Evolutionary conservation across 139 green algal species (phyloP).

Genomic region (Mesostigma viride): DNA sequence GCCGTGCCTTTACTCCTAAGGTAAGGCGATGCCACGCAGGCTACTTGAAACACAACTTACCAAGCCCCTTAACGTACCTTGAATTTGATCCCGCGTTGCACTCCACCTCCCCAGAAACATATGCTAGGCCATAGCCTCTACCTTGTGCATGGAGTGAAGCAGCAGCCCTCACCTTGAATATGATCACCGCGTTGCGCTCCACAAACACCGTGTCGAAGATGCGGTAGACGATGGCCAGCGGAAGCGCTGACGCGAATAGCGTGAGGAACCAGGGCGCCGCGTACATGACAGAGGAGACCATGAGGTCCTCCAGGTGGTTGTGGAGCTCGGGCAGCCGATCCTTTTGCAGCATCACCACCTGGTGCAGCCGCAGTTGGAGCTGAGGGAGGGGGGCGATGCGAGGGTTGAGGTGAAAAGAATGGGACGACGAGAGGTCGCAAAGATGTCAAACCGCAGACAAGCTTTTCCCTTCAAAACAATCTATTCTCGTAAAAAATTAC

Average conservation of each 20-base stretch:
- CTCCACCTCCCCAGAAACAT: no score
- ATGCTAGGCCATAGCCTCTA: background rate
- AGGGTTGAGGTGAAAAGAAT: no score
- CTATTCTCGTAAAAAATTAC: no score
- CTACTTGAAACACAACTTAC: slow-evolving; percentile 2
- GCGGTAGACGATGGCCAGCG: slow-evolving; percentile 56
- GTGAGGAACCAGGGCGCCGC: slow-evolving; percentile 86
- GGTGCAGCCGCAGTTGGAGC: slow-evolving; percentile 24
- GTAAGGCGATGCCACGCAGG: background rate
- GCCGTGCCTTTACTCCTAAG: no score
- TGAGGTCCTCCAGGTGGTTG: slow-evolving; percentile 41
- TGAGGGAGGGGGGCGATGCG: no score
- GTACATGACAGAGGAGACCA: slow-evolving; percentile 68
- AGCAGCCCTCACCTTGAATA: no score
- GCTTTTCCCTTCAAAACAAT: no score
- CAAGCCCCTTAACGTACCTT: background rate
- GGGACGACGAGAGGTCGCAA: no score
- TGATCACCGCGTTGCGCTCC: no score
- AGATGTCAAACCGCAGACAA: no score
- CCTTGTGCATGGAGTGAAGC: slow-evolving; percentile 2
- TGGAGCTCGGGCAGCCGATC: slow-evolving; percentile 17
- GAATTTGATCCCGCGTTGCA: background rate
- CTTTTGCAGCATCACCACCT: slow-evolving; percentile 32
- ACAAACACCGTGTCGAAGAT: slow-evolving; percentile 81
- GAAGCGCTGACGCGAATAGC: slow-evolving; percentile 74